Evolutionary conservation across 1,284 basidiomycete species (phyloP).

Genomic region (Heliocybe sulcata): DNA sequence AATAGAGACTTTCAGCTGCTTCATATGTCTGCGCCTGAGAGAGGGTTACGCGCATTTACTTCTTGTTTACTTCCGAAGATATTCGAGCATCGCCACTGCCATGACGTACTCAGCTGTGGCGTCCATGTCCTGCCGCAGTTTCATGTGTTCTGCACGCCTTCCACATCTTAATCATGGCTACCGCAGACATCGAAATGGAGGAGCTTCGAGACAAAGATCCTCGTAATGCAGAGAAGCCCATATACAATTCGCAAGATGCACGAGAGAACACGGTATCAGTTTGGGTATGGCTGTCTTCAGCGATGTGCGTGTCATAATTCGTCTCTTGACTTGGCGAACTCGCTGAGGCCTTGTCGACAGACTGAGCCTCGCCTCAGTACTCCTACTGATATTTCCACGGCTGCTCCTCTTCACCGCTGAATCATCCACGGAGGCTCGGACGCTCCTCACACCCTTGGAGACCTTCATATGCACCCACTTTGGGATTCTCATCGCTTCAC

Average conservation of each 20-base stretch:
- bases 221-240: not conserved
- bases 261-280: not conserved
- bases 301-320: not conserved
- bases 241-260: not conserved
- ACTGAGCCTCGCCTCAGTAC: not conserved
- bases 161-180: not conserved
- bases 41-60: not conserved
- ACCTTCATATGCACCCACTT: constrained; percentile 56
- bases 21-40: not conserved
- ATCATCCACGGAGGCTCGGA: constrained; percentile 13
- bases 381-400: constrained; percentile 45
- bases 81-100: too few relatives aligned
- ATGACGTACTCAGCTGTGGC: too few relatives aligned
- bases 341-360: not conserved
- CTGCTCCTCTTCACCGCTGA: constrained; percentile 33
- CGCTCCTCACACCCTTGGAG: constrained; percentile 54
- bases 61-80: not conserved
- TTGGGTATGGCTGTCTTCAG: not conserved
- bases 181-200: not conserved
- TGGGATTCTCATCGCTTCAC: constrained; percentile 48
- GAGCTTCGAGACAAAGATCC: not conserved
- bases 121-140: too few relatives aligned
- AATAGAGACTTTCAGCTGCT: constrained; percentile 2
- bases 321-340: not conserved
- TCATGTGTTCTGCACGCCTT: not conserved